These are phyloP conservation scores for Ciborinia camelliae DNA, from an alignment of 2,329 filamentous ascomycete species.

Conservation along the genomic window DNA sequence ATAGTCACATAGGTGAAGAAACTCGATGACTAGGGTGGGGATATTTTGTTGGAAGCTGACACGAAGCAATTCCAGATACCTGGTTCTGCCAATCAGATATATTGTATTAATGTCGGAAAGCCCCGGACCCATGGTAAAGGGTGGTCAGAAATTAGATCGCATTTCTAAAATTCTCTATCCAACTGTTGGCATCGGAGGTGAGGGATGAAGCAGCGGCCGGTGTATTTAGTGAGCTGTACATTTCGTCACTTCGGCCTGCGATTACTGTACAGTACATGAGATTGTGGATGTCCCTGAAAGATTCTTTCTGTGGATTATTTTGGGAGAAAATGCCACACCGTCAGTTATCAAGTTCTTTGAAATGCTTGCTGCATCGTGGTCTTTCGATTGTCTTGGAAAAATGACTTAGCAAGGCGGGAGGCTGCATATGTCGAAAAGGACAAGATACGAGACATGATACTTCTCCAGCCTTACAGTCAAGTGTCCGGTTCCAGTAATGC, in stretches of 20 bases:
- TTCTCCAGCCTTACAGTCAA: conserved; percentile 5
- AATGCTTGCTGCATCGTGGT: not conserved
- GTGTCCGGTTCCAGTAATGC: not conserved
- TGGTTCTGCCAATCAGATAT: conserved; percentile 6
- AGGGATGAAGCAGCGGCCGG: not conserved
- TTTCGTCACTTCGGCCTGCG: not conserved
- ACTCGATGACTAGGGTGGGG: not conserved
- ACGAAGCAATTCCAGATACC: conserved; percentile 1
- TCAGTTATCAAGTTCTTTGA: not conserved
- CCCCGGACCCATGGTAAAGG: not conserved
- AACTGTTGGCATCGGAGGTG: not conserved
- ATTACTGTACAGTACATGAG: not conserved
- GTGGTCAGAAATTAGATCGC: not conserved
- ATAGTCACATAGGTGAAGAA: not conserved
- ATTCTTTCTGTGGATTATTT: not conserved
- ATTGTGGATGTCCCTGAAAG: too few relatives aligned
- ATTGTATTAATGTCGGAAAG: too few relatives aligned
- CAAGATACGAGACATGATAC: not conserved
- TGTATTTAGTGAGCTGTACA: not conserved
- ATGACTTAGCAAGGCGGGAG: not conserved
- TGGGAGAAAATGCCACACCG: not conserved
- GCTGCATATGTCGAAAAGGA: conserved; percentile 4
- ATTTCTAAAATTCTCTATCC: not conserved
- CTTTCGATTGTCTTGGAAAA: not conserved
- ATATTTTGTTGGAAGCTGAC: not conserved